Evolutionary conservation across 352 stramenopile species (phyloP), one percentile per base, ranked within the genome.

Genomic region (Salisapilia sapeloensis): DNA sequence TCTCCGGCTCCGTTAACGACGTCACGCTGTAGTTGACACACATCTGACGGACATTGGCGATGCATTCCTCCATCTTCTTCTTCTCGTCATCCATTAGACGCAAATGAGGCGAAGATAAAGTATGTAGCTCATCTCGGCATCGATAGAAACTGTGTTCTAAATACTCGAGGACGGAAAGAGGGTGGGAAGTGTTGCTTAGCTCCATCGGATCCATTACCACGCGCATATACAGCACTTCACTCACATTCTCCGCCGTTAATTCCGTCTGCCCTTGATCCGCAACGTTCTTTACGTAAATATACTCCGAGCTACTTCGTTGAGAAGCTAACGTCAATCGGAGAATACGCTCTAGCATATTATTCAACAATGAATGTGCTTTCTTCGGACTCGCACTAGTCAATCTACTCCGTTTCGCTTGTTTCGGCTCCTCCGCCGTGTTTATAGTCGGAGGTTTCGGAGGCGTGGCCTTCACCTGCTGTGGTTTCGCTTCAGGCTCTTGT

Each of bases 1-100:
- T 84, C 13, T 92, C 76, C 1, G 76, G 76, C 37, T 92, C 76
- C 0, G 67, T 78, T 2, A 92, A 50, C 11, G 66, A 55, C 6
- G 76, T 92, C 2, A 75, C 67, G 34, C 64, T 84, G 48, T 92
- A 92, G 42, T 84, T 89, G 32, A 89, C 52, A 34, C 69, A 83
- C 66, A 83, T 83, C 28, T 80, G 64, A 2, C 50, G 51, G 23
- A 89, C 53, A 26, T 44, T 77, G 30, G 13, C 28, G 10, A 85
- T 40, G 45, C 58, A 77, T 14, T 69, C 36, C 22, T 74, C 54
- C 0, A 53, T 56, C 18, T 60, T 48, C 24, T 56, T 40, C 29
- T 83, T 82, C 34, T 77, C 65, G 1, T 48, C 46, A 3, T 46
- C 36, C 0, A 52, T 26, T 3, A 82, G 38, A 12, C 59, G 51